Conservation (phyloP, 192 early-diverging fungal genomes). For the Coemansia sp. region DNA sequence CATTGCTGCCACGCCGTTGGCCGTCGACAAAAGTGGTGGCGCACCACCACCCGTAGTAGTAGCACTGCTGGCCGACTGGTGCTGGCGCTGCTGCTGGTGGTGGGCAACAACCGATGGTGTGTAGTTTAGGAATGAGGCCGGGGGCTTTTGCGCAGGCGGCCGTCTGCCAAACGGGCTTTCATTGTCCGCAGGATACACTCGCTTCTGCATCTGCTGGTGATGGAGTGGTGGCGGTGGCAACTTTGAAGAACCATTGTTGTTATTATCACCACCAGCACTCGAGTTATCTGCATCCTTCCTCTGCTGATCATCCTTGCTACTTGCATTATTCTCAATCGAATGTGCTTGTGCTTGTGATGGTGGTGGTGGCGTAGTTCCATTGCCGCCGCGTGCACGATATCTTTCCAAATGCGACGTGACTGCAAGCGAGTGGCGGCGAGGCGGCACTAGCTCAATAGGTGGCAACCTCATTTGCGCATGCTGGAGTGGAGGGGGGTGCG, state of each 20-base stretch:
- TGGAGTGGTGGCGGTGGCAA: neutral
- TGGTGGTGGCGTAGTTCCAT: slow-evolving; percentile 28
- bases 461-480: slow-evolving; percentile 35
- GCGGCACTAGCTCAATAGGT: slow-evolving; percentile 43
- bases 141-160: slow-evolving; percentile 3
- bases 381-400: slow-evolving; percentile 34
- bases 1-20: neutral
- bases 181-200: slow-evolving; percentile 6
- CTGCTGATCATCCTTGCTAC: neutral
- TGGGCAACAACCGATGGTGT: slow-evolving; percentile 11
- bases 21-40: neutral
- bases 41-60: too few species aligned
- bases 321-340: neutral
- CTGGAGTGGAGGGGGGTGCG: slow-evolving; percentile 18
- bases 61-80: neutral
- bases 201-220: neutral
- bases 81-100: neutral
- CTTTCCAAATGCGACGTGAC: slow-evolving; percentile 54
- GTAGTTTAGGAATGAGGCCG: slow-evolving; percentile 28
- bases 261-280: neutral
- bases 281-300: neutral
- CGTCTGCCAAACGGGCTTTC: slow-evolving; percentile 6
- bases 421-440: slow-evolving; percentile 53
- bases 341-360: neutral
- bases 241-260: too few species aligned